Base-by-base conservation (phyloP, 345 rosid species). In the Abelmoschus esculentus region DNA sequence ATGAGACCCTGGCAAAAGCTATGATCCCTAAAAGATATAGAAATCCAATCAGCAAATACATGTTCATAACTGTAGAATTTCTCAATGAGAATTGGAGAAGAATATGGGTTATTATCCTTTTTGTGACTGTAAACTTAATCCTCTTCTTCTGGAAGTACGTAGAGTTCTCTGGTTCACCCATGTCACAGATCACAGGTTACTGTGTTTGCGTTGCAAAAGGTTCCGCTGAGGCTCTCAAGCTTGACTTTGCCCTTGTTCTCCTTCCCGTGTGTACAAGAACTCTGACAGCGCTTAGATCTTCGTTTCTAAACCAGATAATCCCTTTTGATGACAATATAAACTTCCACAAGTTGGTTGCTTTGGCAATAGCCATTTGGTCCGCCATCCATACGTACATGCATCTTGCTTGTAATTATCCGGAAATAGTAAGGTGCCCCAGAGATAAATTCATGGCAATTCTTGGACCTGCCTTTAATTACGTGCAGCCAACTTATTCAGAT, bases 311-410 rank as follows among this genome's bases (percentile, higher is more conserved):
- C 67, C 60, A 62, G 1, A 1, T 89, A 11, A 74, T 92, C 75
- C 98, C 98, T 3, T 95, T 91, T n/a, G 99, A 95, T n/a, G 99
- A 95, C 74, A 88, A 89, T 72, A 86, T 95, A 9, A 90, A 84
- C 78, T 95, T 95, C 77, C 99, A 91, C 82, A 90, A 87, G 72
- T 17, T 84, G 49, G 84, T 91, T 44, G 91, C 99, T 0, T 28
- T 55, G 1, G 79, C 75, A 1, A 84, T 92, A 5, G 92, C 81
- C 1, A 72, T 92, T 10, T 82, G 78, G 22, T 67, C 89, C 10
- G 14, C 68, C 2, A 14, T 81, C 31, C 98, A 95, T 74, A 81
- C 86, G 0, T 1, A 77, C 3, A 76, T 85, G 17, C 99, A 95
- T 57, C 19, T 91, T 19, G 31, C 83, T 3, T 95, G 98, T 31